A percentile compares a stretch with the other conserved stretches of the same genome.
Conservation (phyloP, 805 yeast species). For the Candida manassasensis region DNA sequence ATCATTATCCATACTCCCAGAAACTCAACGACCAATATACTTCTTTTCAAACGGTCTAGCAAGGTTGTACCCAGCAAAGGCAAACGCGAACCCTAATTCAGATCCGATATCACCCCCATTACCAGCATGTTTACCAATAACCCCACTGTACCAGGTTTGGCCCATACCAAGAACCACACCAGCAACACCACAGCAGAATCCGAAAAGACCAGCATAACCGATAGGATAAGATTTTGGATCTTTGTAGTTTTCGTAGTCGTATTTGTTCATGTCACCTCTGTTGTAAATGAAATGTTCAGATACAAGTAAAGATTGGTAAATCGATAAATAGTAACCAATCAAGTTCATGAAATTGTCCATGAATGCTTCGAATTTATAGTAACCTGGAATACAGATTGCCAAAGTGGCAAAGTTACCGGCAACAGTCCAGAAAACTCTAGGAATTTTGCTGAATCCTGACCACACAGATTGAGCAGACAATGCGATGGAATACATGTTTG, state of each 20-base stretch:
- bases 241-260: slow-evolving; percentile 59
- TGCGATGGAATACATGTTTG: slow-evolving; percentile 89
- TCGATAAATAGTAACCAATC: slow-evolving; percentile 86
- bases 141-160: slow-evolving; percentile 81
- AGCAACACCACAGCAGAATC: slow-evolving; percentile 76
- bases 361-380: slow-evolving; percentile 64
- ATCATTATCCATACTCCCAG: too few species aligned
- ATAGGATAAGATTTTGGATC: slow-evolving; percentile 58
- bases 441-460: slow-evolving; percentile 68
- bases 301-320: slow-evolving; percentile 70
- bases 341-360: slow-evolving; percentile 87
- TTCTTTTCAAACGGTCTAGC: slow-evolving; percentile 64
- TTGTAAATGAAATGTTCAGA: slow-evolving; percentile 82
- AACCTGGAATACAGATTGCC: slow-evolving; percentile 87
- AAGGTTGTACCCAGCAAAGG: slow-evolving; percentile 56
- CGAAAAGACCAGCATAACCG: slow-evolving; percentile 75
- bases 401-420: slow-evolving; percentile 70
- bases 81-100: slow-evolving; percentile 65
- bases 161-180: slow-evolving; percentile 87
- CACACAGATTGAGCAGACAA: slow-evolving; percentile 82
- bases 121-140: slow-evolving; percentile 59
- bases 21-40: slow-evolving; percentile 25
- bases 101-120: slow-evolving; percentile 86
- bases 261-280: slow-evolving; percentile 52
- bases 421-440: slow-evolving; percentile 80